Evolutionary conservation across 1,284 basidiomycete genomes (phyloP), one percentile per base, ranked within the genome.

Genomic region (Ganoderma boninense): DNA sequence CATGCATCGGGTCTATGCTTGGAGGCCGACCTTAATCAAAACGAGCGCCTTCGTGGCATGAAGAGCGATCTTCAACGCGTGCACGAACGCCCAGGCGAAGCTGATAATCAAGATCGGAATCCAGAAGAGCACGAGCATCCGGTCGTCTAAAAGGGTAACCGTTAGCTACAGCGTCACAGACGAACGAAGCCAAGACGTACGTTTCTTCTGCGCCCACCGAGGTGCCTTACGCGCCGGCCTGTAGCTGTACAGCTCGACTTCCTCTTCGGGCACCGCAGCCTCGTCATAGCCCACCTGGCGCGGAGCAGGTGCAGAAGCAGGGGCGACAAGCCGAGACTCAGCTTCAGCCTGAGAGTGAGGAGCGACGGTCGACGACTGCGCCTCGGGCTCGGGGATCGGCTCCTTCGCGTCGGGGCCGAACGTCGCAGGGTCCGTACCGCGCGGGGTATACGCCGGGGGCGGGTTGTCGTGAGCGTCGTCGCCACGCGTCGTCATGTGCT

Each of bases 101-200:
- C 91, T 91, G 76, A 93, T 81, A 73, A 96, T 81, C 42, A 98
- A 85, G 73, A 97, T 95, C 3, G 97, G 97, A 75, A 98, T 87
- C 97, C 97, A 98, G 87, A 98, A 98, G 68, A 95, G 83, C 64
- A 97, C 82, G 62, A 98, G 88, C 97, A 98, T 98, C 62, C 91
- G 91, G 80, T 98, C 96, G 81, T 95, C 96, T 95, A 77, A 32
- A 75, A 49, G 57, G 60, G 60, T 42, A 57, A 32, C 62, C 10
- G 64, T 72, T 0, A 77, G 63, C 52, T 38, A 67, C n/a, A 49
- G 49, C 23, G 64, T 62, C 61, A 26, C 42, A 32, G 59, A 18
- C 40, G 64, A 54, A 56, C 18, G 57, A 42, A 61, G 49, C 4
- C 8, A 64, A 38, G 26, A 84, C 91, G 81, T 79, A 95, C 93